Percentiles rank a stretch among this genome's conserved stretches.
Evolutionary conservation across 2,329 filamentous ascomycete species (phyloP).

Genomic region (Calonectria henricotiae): DNA sequence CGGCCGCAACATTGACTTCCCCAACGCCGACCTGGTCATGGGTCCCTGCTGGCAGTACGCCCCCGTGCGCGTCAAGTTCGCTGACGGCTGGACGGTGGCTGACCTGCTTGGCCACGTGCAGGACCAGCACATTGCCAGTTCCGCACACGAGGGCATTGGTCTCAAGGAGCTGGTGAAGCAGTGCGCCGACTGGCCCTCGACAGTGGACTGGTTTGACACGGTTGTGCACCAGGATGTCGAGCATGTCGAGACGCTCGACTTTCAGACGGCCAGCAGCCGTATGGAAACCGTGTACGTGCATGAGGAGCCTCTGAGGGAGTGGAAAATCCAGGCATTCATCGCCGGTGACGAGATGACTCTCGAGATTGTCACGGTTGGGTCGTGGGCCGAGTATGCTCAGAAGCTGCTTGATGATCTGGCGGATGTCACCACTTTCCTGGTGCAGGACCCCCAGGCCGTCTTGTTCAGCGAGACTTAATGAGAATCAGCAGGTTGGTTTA

Average conservation of each 20-base stretch:
- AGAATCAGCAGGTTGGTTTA: neutral
- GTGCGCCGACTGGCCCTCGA: conserved; percentile 64
- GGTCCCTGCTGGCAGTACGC: conserved; percentile 80
- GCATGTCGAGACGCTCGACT: conserved; percentile 71
- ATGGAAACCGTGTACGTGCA: conserved; percentile 73
- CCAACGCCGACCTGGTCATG: conserved; percentile 70
- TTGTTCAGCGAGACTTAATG: conserved; percentile 18
- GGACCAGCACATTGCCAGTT: conserved; percentile 71
- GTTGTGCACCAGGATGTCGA: conserved; percentile 75
- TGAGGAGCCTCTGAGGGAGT: conserved; percentile 70
- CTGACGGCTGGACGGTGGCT: conserved; percentile 65
- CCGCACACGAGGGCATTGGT: conserved; percentile 70
- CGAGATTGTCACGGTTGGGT: conserved; percentile 74
- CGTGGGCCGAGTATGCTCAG: conserved; percentile 69
- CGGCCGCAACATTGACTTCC: conserved; percentile 74
- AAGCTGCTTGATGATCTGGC: conserved; percentile 69
- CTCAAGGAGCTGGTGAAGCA: conserved; percentile 68
- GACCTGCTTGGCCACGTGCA: conserved; percentile 71
- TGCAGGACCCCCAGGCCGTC: conserved; percentile 12
- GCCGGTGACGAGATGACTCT: conserved; percentile 68
- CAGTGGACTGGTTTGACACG: conserved; percentile 67
- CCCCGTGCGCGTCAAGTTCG: conserved; percentile 74
- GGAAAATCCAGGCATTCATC: conserved; percentile 76
- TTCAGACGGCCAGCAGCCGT: conserved; percentile 59
- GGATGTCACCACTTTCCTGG: conserved; percentile 46